Base-by-base conservation (phyloP, 2,329 filamentous ascomycete species). In the Aureobasidium leucospermi region DNA sequence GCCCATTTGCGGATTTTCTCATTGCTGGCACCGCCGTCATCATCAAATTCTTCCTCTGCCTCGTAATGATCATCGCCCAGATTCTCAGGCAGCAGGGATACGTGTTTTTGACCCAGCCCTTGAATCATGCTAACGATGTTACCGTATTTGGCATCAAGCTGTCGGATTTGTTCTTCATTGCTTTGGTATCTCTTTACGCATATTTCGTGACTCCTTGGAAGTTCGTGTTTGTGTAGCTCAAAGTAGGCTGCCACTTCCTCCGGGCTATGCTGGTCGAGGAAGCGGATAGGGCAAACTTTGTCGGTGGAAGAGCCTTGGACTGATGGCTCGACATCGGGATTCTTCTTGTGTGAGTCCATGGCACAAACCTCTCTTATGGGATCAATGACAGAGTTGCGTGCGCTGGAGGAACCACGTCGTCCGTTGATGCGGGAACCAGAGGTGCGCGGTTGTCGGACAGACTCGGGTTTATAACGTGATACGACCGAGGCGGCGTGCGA, bases 191-290 rank as follows among this genome's bases (percentile, higher is more conserved):
- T 84, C 68, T 89, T 86, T 62, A 97, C 85, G 72, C 93, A 97
- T 46, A 96, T 84, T 70, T 95, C 90, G 74, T 97, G 93, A 71
- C 91, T 96, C 67, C 93, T 85, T 9, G 93, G 93, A 58, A 97
- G 83, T 72, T 96, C 89, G 74, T 97, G 92, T 73, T 96, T 96
- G 76, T 96, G 92, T 56, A 86, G 91, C 72, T 96, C 90, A 68
- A 97, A 90, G 72, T 96, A 97, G 68, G 88, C 85, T 13, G 93
- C 93, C 63, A 97, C 87, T 70, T 96, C 92, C 75, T 96, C 90
- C 1, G 93, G 90, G 2, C 90, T 91, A 70, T 96, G 92, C 71
- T 96, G 87, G 73, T 96, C 88, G 69, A 96, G 79, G 75, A 88
- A 96, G 49, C 93, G 88, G 62, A 97, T 97, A 2, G 93, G 93